These are phyloP conservation scores for Hymenoscyphus repandus DNA, from an alignment of 2,329 filamentous ascomycete genomes.

Conservation along the genomic window DNA sequence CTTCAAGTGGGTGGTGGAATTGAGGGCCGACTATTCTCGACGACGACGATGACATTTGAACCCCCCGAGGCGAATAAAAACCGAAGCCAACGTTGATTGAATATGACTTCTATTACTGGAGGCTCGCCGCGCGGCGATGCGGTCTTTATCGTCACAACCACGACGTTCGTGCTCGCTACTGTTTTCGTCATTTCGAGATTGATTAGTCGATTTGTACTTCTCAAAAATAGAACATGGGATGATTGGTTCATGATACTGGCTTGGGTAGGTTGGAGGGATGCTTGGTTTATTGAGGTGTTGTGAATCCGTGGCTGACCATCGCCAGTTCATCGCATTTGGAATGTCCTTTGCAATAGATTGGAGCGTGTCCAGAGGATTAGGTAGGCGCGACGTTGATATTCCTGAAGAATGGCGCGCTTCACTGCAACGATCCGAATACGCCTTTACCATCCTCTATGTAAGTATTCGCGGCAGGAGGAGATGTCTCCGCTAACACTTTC, in stretches of 20 bases:
- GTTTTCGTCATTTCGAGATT: slow-evolving; percentile 72
- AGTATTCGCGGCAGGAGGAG: slow-evolving; percentile 20
- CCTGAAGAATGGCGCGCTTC: slow-evolving; percentile 39
- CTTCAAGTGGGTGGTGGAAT: too few species aligned
- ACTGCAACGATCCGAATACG: slow-evolving; percentile 57
- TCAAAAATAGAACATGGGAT: slow-evolving; percentile 67
- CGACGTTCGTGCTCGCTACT: slow-evolving; percentile 64
- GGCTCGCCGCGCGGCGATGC: not conserved
- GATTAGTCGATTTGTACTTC: slow-evolving; percentile 66
- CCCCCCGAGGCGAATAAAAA: too few species aligned
- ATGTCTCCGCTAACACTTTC: not conserved
- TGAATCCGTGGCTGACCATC: not conserved
- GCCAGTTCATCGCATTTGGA: slow-evolving; percentile 54
- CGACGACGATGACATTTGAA: too few species aligned
- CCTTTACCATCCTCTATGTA: slow-evolving; percentile 59
- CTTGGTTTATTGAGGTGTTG: too few species aligned
- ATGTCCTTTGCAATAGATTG: slow-evolving; percentile 62
- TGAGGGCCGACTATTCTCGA: too few species aligned
- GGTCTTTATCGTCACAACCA: slow-evolving; percentile 66
- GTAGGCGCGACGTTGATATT: slow-evolving; percentile 61
- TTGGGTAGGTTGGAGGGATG: slow-evolving; percentile 47
- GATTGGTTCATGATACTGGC: slow-evolving; percentile 78
- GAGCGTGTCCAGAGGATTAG: slow-evolving; percentile 59
- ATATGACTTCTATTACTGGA: not conserved
- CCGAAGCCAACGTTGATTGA: too few species aligned